Conservation (phyloP, 192 early-diverging fungal genomes). For the Thoreauomyces humboldtii region DNA sequence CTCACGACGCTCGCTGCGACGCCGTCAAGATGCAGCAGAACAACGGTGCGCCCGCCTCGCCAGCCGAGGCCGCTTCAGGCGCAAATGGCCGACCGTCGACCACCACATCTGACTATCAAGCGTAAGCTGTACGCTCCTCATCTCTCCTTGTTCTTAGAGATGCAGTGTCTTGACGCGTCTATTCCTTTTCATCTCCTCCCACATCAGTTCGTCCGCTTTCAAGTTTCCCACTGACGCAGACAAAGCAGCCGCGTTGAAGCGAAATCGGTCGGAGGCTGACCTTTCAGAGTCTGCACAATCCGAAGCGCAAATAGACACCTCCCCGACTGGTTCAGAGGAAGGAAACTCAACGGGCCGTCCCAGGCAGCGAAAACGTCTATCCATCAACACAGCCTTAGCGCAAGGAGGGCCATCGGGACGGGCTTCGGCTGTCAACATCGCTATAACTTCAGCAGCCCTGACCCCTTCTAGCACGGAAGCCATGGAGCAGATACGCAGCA, state of each 20-base stretch:
- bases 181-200: too few relatives aligned
- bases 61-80: too few relatives aligned
- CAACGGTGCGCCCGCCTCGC: too few relatives aligned
- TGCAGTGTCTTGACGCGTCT: too few relatives aligned
- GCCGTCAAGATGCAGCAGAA: too few relatives aligned
- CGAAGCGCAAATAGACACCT: background rate
- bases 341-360: background rate
- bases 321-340: conserved; percentile 12
- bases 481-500: conserved; percentile 53
- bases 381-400: conserved; percentile 28
- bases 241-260: background rate
- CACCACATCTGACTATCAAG: too few relatives aligned
- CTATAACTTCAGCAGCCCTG: background rate
- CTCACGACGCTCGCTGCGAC: too few relatives aligned
- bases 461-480: conserved; percentile 31
- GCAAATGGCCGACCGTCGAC: too few relatives aligned
- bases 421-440: background rate
- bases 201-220: too few relatives aligned
- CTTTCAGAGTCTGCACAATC: conserved; percentile 14
- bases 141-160: too few relatives aligned
- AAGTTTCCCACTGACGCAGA: too few relatives aligned
- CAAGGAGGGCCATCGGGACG: background rate
- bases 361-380: conserved; percentile 24
- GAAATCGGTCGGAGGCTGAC: conserved; percentile 21
- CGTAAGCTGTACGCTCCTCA: too few relatives aligned